Percentiles rank a stretch among this genome's conserved stretches.
phyloP scores from a whole-genome alignment of 139 green algal genomes.

The Axilococcus clingmanii region DNA sequence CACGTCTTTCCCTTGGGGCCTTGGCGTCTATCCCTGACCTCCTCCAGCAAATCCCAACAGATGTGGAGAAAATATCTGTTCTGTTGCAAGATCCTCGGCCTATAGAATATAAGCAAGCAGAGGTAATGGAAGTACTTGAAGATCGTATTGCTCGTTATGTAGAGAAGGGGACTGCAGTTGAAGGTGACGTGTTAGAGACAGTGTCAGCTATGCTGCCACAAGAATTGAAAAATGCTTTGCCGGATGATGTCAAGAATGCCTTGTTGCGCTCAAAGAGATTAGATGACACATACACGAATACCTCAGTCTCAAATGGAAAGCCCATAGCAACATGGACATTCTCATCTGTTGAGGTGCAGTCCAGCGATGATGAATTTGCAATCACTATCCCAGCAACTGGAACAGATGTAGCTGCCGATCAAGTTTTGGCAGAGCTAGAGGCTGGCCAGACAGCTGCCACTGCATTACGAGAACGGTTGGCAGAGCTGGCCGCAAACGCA shows the following conservation, averaged over 20 bases:
- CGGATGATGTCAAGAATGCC: conserved; percentile 5
- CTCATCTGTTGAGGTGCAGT: background rate
- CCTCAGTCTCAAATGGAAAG: background rate
- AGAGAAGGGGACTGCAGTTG: conserved; percentile 40
- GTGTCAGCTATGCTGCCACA: conserved; percentile 42
- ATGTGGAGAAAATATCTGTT: conserved; percentile 32
- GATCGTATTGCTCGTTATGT: conserved; percentile 39
- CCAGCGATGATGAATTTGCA: conserved; percentile 4
- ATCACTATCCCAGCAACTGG: conserved; percentile 17
- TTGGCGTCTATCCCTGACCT: background rate
- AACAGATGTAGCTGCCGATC: conserved; percentile 29
- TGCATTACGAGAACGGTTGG: conserved; percentile 33
- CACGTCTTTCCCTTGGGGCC: conserved; percentile 14
- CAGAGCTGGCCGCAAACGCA: conserved; percentile 37
- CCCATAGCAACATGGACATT: conserved; percentile 24
- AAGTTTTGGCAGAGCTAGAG: conserved; percentile 51
- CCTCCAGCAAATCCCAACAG: conserved; percentile 27
- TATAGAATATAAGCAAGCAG: conserved; percentile 51
- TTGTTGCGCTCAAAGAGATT: conserved; percentile 5
- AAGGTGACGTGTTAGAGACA: conserved; percentile 48
- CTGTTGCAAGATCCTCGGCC: conserved; percentile 50
- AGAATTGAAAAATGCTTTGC: conserved; percentile 29
- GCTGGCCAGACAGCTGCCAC: conserved; percentile 48
- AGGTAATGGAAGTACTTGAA: conserved; percentile 48
- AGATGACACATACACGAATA: background rate